Conservation (phyloP, 2,329 filamentous ascomycete species). For the Raffaelea deltoideospora region DNA sequence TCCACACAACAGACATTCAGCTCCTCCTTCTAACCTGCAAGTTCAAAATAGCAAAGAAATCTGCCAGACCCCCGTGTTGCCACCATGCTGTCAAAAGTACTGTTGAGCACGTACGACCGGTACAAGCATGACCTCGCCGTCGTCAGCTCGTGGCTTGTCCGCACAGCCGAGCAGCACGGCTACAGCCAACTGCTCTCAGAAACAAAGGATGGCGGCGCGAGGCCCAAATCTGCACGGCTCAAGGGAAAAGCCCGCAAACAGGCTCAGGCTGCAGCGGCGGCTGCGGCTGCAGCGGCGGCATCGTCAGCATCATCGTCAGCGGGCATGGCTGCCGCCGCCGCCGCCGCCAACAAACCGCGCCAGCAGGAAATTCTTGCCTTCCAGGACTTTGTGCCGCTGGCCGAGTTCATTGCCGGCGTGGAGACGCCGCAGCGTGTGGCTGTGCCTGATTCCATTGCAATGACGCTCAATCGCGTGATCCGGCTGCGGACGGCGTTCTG, state of each 20-base stretch:
- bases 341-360: not conserved
- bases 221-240: slow-evolving; percentile 1
- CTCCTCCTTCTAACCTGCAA: too few species aligned
- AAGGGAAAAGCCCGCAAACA: slow-evolving; percentile 16
- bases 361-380: slow-evolving; percentile 20
- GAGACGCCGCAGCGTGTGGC: slow-evolving; percentile 11
- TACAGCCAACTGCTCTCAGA: too few species aligned
- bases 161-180: slow-evolving; percentile 21
- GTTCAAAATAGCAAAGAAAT: too few species aligned
- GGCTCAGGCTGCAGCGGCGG: slow-evolving; percentile 9
- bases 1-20: too few species aligned
- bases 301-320: too few species aligned
- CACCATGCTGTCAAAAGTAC: slow-evolving; percentile 4
- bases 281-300: too few species aligned
- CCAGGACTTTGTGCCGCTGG: slow-evolving; percentile 22
- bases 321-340: not conserved
- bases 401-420: slow-evolving; percentile 17
- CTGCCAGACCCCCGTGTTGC: too few species aligned
- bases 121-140: slow-evolving; percentile 26
- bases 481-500: slow-evolving; percentile 16
- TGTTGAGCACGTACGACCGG: slow-evolving; percentile 19
- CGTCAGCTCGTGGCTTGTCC: slow-evolving; percentile 25
- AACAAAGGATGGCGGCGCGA: slow-evolving; percentile 4
- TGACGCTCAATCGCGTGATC: slow-evolving; percentile 22
- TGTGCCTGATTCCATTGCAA: slow-evolving; percentile 16